Conservation (phyloP, 2,329 filamentous ascomycete genomes). For the Calonectria multiphialidica region DNA sequence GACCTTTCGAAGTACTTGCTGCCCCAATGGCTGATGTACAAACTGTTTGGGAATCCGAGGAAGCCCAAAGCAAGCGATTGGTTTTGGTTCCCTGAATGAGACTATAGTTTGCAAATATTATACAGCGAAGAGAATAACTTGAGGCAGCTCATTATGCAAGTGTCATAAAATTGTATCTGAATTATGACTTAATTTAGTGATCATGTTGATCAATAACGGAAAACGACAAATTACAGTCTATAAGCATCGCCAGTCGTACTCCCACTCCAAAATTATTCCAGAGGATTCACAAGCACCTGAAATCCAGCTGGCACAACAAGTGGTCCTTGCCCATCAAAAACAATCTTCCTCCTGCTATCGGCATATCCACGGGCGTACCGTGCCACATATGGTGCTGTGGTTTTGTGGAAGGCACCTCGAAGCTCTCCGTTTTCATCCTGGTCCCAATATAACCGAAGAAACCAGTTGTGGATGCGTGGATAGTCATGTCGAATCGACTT, state of each 20-base stretch:
- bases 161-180: no score
- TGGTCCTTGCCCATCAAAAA: conserved; percentile 4
- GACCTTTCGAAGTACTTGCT: conserved; percentile 13
- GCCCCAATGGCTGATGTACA: conserved; percentile 16
- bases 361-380: background rate
- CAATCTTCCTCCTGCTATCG: background rate
- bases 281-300: conserved; percentile 9
- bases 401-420: conserved; percentile 17
- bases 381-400: conserved; percentile 6
- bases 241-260: background rate
- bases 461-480: conserved; percentile 76
- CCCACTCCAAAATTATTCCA: background rate
- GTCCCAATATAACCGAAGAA: conserved; percentile 80
- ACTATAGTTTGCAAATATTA: no score
- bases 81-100: conserved; percentile 20
- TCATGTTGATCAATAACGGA: no score
- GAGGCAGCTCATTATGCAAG: no score
- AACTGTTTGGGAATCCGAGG: conserved; percentile 13
- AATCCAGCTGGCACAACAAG: conserved; percentile 11
- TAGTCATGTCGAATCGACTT: conserved; percentile 74
- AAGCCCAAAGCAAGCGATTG: conserved; percentile 7
- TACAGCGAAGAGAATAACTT: no score
- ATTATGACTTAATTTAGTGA: no score
- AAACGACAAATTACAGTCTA: no score
- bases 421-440: conserved; percentile 31